phyloP scores from a whole-genome alignment of 106 monocot species.

The Apostasia shenzhenica region DNA sequence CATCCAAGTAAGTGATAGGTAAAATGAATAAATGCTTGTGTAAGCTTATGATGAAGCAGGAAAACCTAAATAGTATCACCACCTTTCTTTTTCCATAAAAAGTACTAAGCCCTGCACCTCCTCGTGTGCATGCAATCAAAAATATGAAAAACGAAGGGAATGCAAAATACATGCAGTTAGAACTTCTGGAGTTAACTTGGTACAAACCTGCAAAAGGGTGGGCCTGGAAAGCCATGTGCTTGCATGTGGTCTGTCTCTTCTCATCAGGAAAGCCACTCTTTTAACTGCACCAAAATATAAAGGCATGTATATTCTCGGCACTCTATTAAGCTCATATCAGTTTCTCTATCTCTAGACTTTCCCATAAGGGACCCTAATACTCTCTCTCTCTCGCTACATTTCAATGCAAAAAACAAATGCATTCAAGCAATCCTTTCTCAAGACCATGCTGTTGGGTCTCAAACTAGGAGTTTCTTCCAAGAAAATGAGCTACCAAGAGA shows the following conservation, averaged over 20 bases:
- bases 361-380: background rate
- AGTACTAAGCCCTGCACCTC: too few relatives aligned
- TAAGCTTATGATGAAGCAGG: too few relatives aligned
- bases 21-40: too few relatives aligned
- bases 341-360: slow-evolving; percentile 1
- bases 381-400: background rate
- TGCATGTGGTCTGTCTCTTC: slow-evolving; percentile 71
- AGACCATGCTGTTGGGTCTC: slow-evolving; percentile 43
- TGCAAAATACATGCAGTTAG: too few relatives aligned
- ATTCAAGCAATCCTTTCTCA: slow-evolving; percentile 45
- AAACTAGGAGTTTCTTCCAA: slow-evolving; percentile 12
- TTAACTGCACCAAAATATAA: background rate
- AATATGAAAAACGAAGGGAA: too few relatives aligned
- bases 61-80: background rate
- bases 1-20: too few relatives aligned
- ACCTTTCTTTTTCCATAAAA: background rate
- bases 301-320: background rate
- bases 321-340: background rate
- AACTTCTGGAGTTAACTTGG: background rate
- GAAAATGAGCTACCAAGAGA: slow-evolving; percentile 36
- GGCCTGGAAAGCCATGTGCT: slow-evolving; percentile 39
- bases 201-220: background rate
- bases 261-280: background rate
- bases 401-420: slow-evolving; percentile 32
- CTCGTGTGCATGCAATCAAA: too few relatives aligned